These are phyloP conservation scores for Delphinella strobiligena DNA, from an alignment of 2,329 filamentous ascomycete species.

Conservation along the genomic window DNA sequence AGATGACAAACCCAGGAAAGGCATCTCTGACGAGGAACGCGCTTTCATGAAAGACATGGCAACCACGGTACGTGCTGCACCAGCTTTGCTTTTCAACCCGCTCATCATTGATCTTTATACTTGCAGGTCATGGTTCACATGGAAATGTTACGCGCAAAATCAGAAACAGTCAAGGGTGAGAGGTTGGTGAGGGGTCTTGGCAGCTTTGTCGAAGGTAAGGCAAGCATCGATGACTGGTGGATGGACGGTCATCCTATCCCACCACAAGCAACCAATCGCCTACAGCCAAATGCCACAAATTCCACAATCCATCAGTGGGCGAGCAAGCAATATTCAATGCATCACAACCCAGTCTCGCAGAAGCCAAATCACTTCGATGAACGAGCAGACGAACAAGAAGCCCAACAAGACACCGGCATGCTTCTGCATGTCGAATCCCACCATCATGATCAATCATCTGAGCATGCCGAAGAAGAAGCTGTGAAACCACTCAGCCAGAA, in stretches of 20 bases:
- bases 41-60: conserved; percentile 20
- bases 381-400: not conserved
- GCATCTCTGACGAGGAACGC: conserved; percentile 11
- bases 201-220: conserved; percentile 13
- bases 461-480: not conserved
- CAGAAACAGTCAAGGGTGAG: conserved; percentile 16
- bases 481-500: not conserved
- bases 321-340: not conserved
- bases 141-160: conserved; percentile 21
- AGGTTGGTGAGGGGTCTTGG: conserved; percentile 13
- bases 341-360: not conserved
- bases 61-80: conserved; percentile 10
- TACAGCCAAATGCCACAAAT: too few relatives aligned
- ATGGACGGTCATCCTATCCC: not conserved
- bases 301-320: not conserved
- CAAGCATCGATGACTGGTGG: conserved; percentile 5
- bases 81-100: conserved; percentile 3
- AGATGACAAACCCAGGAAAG: conserved; percentile 15
- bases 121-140: conserved; percentile 17
- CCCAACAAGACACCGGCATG: not conserved
- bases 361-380: too few relatives aligned
- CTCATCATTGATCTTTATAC: not conserved
- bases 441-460: too few relatives aligned
- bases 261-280: too few relatives aligned
- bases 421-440: not conserved